phyloP scores from a whole-genome alignment of 1,139 yeast genomes.

The Sugiyamaella paludigena region DNA sequence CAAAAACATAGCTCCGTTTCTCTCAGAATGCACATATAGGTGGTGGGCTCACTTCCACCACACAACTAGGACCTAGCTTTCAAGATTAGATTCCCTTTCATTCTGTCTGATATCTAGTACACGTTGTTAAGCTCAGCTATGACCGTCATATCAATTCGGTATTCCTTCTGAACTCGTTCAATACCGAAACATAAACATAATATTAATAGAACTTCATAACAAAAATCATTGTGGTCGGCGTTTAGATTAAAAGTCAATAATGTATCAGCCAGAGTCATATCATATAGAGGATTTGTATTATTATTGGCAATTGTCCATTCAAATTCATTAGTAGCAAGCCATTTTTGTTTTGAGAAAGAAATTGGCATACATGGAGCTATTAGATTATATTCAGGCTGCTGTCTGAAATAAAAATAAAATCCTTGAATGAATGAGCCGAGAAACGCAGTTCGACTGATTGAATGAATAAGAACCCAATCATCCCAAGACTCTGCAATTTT shows the following conservation, averaged over 20 bases:
- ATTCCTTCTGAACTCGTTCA: constrained; percentile 1
- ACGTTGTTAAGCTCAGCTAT: no score
- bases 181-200: constrained; percentile 10
- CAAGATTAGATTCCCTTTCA: no score
- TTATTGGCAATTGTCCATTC: constrained; percentile 3
- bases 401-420: constrained; percentile 11
- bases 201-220: constrained; percentile 7
- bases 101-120: no score
- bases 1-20: no score
- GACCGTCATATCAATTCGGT: constrained; percentile 1
- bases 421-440: constrained; percentile 10
- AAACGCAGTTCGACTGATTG: constrained; percentile 15
- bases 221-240: constrained; percentile 1
- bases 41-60: no score
- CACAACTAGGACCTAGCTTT: no score
- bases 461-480: constrained; percentile 17
- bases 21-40: no score
- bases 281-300: no score
- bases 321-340: constrained; percentile 5
- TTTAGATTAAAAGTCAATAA: not conserved
- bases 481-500: constrained; percentile 1
- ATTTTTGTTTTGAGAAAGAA: constrained; percentile 3
- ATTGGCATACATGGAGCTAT: constrained; percentile 13
- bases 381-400: constrained; percentile 8
- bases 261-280: constrained; percentile 8